These are phyloP conservation scores for Lactarius hatsudake DNA, from an alignment of 768 basidiomycete species.

Conservation along the genomic window DNA sequence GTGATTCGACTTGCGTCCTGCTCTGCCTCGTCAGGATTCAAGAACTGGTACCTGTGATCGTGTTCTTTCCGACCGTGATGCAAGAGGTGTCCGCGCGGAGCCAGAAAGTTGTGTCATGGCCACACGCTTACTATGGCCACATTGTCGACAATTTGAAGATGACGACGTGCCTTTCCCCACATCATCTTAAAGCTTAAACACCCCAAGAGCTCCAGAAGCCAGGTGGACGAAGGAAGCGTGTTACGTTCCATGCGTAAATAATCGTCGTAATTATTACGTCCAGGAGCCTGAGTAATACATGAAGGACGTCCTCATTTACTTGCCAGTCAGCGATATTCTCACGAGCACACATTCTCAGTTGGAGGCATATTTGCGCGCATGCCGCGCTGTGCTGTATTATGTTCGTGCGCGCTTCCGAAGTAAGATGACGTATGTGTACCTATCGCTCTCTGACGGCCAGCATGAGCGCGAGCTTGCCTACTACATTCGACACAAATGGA, in stretches of 20 bases:
- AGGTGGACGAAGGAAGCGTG: not conserved
- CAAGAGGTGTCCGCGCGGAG: not conserved
- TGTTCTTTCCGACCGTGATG: not conserved
- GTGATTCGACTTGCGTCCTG: not conserved
- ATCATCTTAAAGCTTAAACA: not conserved
- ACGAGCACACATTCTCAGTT: not conserved
- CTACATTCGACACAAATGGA: slow-evolving; percentile 12
- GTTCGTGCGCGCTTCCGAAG: slow-evolving; percentile 10
- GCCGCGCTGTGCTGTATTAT: not conserved
- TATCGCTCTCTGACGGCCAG: not conserved
- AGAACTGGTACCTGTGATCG: not conserved
- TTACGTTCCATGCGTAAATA: not conserved
- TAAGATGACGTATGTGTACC: slow-evolving; percentile 9
- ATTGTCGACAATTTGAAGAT: not conserved
- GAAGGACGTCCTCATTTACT: not conserved
- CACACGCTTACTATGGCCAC: not conserved
- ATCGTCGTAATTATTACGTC: not conserved
- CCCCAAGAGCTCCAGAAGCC: not conserved
- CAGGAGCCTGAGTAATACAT: not conserved
- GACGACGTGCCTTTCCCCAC: not conserved
- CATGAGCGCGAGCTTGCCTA: slow-evolving; percentile 1
- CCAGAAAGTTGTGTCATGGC: not conserved
- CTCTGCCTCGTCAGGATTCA: not conserved
- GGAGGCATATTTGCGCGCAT: not conserved
- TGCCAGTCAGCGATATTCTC: not conserved